Conservation (phyloP, 768 basidiomycete species). For the Xerocomellus amylosporus region DNA sequence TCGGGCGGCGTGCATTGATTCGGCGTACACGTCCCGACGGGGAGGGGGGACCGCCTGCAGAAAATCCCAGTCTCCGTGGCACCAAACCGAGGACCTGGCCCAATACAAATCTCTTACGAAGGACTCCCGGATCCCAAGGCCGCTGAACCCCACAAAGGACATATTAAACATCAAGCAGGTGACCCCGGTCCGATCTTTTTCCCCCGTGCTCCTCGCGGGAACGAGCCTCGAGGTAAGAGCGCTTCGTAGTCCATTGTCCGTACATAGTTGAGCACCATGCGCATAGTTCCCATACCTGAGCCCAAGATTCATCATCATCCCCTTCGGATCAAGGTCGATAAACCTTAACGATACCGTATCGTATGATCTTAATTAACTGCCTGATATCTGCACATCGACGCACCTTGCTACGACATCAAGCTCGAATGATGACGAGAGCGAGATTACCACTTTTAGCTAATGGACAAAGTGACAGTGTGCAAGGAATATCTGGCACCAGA, state of each 20-base stretch:
- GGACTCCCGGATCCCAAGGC: not conserved
- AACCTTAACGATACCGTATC: not conserved
- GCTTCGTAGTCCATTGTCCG: not conserved
- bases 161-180: slow-evolving; percentile 5
- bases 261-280: not conserved
- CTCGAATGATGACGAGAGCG: not conserved
- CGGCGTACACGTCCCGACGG: not conserved
- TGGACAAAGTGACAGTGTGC: not conserved
- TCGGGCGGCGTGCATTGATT: not conserved
- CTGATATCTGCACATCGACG: not conserved
- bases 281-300: not conserved
- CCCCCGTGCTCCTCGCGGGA: slow-evolving; percentile 2
- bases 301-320: not conserved
- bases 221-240: slow-evolving; percentile 3
- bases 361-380: not conserved
- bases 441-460: not conserved
- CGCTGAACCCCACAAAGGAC: not conserved
- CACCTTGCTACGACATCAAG: not conserved
- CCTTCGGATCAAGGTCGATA: not conserved
- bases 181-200: not conserved
- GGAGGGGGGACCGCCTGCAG: not conserved
- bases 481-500: not conserved
- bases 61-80: not conserved
- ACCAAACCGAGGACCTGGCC: not conserved
- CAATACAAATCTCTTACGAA: not conserved